phyloP scores from a whole-genome alignment of 345 rosid genomes.

The Syzygium oleosum region DNA sequence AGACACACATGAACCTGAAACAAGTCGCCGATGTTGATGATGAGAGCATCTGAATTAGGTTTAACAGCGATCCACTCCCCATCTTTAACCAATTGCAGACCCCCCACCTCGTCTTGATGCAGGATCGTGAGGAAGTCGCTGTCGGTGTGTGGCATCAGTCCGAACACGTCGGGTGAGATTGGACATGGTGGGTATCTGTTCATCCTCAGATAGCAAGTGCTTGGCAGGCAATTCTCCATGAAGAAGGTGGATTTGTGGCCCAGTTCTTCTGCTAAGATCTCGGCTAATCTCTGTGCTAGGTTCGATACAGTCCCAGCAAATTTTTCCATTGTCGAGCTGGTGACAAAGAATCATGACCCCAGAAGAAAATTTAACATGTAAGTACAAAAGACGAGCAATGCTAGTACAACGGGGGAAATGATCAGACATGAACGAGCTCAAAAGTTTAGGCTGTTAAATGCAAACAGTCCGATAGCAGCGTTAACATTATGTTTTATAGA shows the following conservation, averaged over 20 bases:
- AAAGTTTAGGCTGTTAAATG: background rate
- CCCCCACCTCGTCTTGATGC: conserved; percentile 87
- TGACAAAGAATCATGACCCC: no score
- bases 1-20: conserved; percentile 52
- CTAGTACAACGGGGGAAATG: background rate
- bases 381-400: background rate
- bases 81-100: conserved; percentile 74
- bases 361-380: background rate
- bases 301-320: conserved; percentile 52
- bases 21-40: conserved; percentile 83
- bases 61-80: conserved; percentile 79
- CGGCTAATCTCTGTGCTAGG: conserved; percentile 58
- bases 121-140: conserved; percentile 92
- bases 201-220: conserved; percentile 77
- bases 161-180: conserved; percentile 35
- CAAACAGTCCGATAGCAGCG: background rate
- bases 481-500: background rate
- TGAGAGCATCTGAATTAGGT: conserved; percentile 73
- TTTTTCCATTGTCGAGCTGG: conserved; percentile 58
- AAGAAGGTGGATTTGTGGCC: conserved; percentile 47
- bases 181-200: conserved; percentile 88
- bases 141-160: conserved; percentile 90
- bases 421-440: background rate
- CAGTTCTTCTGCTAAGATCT: conserved; percentile 52
- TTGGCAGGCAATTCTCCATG: conserved; percentile 55